Base-by-base conservation (phyloP, 2,329 filamentous ascomycete species). In the Westerdykella aurantiaca region DNA sequence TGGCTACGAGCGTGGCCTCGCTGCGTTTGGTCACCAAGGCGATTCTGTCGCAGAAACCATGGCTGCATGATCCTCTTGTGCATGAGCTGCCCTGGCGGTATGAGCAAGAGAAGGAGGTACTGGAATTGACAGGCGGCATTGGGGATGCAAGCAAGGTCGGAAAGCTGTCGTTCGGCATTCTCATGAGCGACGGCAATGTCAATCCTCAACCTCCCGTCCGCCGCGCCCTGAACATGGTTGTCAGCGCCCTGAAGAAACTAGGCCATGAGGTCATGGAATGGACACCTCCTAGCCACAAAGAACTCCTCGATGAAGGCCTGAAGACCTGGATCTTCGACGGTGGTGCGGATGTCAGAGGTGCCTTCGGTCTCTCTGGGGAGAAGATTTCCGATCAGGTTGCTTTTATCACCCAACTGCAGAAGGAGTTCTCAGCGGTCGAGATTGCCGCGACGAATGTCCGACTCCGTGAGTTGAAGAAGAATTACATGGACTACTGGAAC, bases 81-180 rank as follows among this genome's bases (percentile, higher is more conserved):
- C 66, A 80, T 34, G 80, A 84, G 16, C 69, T 88, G 1, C 83
- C 83, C 0, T 88, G 82, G 77, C 74, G 82, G 2, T 70, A 77
- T 3, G 55, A 63, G 12, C 61, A 69, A 23, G 57, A 67, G 23
- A 44, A 44, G 4, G 45, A 58, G 0, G 51, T 73, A 3, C 42
- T 64, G 2, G 62, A 72, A 10, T 59, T 73, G 2, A 69, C 75
- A 4, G 34, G 45, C 31, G 18, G 39, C 38, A 43, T 56, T 23
- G 42, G 45, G n/a, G 51, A 47, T 40, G 45, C 34, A 39, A 53
- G 23, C 43, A 49, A 51, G 33, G 41, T 18, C 6, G 48, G 45
- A 2, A 64, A 60, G 34, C 46, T 71, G 1, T 50, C 41, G 5
- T 65, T 70, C 22, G 68, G 58, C 2, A 42, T 69, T 1, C 31